Conservation (phyloP, 371 early-diverging fungal genomes). For the Saksenaea vasiformis region DNA sequence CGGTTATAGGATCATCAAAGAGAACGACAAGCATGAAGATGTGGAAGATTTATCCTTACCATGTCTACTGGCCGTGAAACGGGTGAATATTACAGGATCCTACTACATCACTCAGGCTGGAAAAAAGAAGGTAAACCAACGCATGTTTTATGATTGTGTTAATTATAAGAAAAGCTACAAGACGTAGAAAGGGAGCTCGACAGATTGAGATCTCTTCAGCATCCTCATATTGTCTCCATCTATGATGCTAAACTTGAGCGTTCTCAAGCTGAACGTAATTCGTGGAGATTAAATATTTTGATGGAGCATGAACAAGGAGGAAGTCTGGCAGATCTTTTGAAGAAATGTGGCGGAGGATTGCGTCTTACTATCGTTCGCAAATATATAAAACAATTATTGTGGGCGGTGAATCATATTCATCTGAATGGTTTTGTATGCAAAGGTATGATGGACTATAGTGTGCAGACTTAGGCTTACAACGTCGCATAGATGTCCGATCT, state of each 20-base stretch:
- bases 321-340: constrained; percentile 44
- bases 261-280: constrained; percentile 18
- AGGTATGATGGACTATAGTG: constrained; percentile 28
- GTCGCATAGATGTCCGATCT: constrained; percentile 33
- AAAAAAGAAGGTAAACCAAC: constrained; percentile 39
- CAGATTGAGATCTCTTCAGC: constrained; percentile 54
- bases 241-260: constrained; percentile 61
- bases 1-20: constrained; percentile 27
- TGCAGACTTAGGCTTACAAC: background rate
- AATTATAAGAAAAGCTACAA: constrained; percentile 33
- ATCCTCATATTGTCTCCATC: constrained; percentile 55
- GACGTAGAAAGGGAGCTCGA: constrained; percentile 64
- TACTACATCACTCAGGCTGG: constrained; percentile 56
- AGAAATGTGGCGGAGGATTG: constrained; percentile 53
- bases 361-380: constrained; percentile 51
- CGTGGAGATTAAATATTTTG: constrained; percentile 60
- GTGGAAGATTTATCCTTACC: constrained; percentile 27
- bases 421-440: constrained; percentile 62
- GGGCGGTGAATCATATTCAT: constrained; percentile 60
- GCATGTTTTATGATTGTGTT: background rate
- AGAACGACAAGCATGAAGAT: constrained; percentile 14
- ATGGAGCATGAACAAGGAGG: constrained; percentile 55
- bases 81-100: constrained; percentile 36
- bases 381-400: constrained; percentile 61
- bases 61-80: constrained; percentile 38